These are phyloP conservation scores for Candida coquimbonensis DNA, from an alignment of 805 yeast species.

Conservation along the genomic window DNA sequence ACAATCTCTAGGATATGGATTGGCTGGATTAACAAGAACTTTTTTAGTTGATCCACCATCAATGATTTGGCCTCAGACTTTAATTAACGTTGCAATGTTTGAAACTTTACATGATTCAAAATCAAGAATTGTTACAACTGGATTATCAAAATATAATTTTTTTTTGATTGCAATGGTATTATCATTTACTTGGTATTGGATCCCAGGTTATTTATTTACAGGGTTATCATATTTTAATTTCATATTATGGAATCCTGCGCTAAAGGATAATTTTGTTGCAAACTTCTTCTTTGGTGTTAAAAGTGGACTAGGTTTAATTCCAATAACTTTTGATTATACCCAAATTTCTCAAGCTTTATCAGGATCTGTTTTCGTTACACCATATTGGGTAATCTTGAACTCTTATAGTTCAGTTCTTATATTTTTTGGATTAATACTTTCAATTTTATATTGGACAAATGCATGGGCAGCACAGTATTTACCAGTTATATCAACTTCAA, in stretches of 20 bases:
- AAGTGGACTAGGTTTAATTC: slow-evolving; percentile 48
- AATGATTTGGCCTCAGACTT: slow-evolving; percentile 57
- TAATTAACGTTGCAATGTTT: slow-evolving; percentile 53
- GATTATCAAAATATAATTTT: slow-evolving; percentile 46
- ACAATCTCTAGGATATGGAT: slow-evolving; percentile 59
- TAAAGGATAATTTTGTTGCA: slow-evolving; percentile 43
- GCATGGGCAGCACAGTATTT: slow-evolving; percentile 52
- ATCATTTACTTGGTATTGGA: slow-evolving; percentile 55
- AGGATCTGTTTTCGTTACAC: slow-evolving; percentile 57
- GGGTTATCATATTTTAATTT: slow-evolving; percentile 55
- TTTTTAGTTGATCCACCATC: slow-evolving; percentile 54
- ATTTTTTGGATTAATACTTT: slow-evolving; percentile 41
- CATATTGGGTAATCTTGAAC: slow-evolving; percentile 32
- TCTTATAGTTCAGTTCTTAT: slow-evolving; percentile 41
- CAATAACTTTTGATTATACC: slow-evolving; percentile 52
- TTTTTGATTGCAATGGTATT: slow-evolving; percentile 36
- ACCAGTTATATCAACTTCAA: slow-evolving; percentile 46
- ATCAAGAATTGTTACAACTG: slow-evolving; percentile 32
- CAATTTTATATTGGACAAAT: slow-evolving; percentile 46
- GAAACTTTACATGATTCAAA: slow-evolving; percentile 38
- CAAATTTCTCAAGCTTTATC: slow-evolving; percentile 37
- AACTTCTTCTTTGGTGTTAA: slow-evolving; percentile 58
- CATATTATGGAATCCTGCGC: slow-evolving; percentile 28
- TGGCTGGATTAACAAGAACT: slow-evolving; percentile 55
- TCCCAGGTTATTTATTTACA: slow-evolving; percentile 58